Conservation (phyloP, 2,329 filamentous ascomycete species). For the Sporothrix pseudoabietina region DNA sequence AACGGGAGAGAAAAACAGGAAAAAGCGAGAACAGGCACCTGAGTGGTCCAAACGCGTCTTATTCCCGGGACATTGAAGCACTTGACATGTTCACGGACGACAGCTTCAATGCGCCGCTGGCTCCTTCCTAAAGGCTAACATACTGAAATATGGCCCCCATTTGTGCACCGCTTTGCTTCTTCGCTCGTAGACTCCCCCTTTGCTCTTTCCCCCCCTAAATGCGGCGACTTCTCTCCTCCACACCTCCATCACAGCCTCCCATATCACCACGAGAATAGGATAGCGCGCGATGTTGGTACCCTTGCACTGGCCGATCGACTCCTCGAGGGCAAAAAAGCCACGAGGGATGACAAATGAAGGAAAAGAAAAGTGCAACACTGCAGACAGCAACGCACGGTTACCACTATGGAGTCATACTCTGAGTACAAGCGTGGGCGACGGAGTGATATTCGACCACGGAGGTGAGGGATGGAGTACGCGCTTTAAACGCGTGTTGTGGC, state of each 20-base stretch:
- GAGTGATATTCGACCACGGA: neutral
- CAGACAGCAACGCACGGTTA: neutral
- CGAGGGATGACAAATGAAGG: neutral
- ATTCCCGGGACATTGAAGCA: conserved; percentile 22
- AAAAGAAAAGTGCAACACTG: neutral
- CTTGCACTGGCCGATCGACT: conserved; percentile 8
- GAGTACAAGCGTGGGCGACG: neutral
- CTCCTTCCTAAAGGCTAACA: neutral
- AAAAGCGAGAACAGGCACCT: neutral
- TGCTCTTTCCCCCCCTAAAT: neutral
- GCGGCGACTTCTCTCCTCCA: conserved; percentile 10
- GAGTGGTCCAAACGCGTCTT: conserved; percentile 15
- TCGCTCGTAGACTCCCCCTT: no score
- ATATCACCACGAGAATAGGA: conserved; percentile 8
- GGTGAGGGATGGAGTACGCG: neutral
- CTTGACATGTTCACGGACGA: neutral
- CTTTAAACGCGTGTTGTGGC: conserved; percentile 7
- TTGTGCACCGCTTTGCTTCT: no score
- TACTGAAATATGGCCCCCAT: neutral
- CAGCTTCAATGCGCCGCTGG: neutral
- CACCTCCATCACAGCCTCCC: conserved; percentile 15
- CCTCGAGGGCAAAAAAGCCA: conserved; percentile 2
- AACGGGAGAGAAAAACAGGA: neutral
- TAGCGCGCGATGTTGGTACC: neutral
- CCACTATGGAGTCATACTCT: neutral